A percentile compares a stretch with the other conserved stretches of the same genome.
phyloP scores from a whole-genome alignment of 2,329 filamentous ascomycete species.

The Penicillium sumatraense region DNA sequence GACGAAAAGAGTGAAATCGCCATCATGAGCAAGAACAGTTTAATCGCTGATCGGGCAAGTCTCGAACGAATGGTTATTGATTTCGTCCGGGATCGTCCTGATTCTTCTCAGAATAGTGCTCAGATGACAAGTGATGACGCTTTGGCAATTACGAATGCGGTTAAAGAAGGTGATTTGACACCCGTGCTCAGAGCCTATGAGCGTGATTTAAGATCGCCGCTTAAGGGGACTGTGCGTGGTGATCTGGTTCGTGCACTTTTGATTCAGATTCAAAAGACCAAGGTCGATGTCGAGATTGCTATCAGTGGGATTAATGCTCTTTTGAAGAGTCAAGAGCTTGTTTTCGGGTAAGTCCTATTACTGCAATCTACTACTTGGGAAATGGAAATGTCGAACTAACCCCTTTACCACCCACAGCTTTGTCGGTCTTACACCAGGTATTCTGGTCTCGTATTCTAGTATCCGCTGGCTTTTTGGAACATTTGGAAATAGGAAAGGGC shows the following conservation, averaged over 20 bases:
- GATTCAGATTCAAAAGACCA: constrained; percentile 98
- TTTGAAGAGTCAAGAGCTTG: constrained; percentile 92
- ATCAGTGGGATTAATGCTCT: constrained; percentile 94
- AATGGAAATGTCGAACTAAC: too few relatives aligned
- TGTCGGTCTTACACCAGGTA: constrained; percentile 86
- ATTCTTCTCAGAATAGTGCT: constrained; percentile 53
- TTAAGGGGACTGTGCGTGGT: constrained; percentile 80
- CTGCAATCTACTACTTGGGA: too few relatives aligned
- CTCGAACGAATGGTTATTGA: constrained; percentile 98
- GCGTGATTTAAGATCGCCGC: constrained; percentile 79
- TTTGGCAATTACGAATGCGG: constrained; percentile 73
- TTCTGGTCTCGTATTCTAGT: constrained; percentile 81
- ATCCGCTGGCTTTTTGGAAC: constrained; percentile 72
- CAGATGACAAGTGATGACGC: constrained; percentile 70
- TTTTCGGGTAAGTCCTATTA: constrained; percentile 69
- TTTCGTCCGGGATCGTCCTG: constrained; percentile 83
- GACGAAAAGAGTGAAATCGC: constrained; percentile 92
- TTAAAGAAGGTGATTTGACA: constrained; percentile 90
- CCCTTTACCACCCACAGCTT: constrained; percentile 64
- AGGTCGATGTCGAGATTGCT: constrained; percentile 95
- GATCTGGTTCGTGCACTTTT: constrained; percentile 88
- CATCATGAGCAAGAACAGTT: constrained; percentile 91
- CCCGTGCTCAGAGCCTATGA: constrained; percentile 91
- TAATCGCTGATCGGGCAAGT: constrained; percentile 87
- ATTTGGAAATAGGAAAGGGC: constrained; percentile 72